A percentile compares a stretch with the other conserved stretches of the same genome.
Evolutionary conservation across 106 monocot genomes (phyloP).

Genomic region (Chionographis japonica): DNA sequence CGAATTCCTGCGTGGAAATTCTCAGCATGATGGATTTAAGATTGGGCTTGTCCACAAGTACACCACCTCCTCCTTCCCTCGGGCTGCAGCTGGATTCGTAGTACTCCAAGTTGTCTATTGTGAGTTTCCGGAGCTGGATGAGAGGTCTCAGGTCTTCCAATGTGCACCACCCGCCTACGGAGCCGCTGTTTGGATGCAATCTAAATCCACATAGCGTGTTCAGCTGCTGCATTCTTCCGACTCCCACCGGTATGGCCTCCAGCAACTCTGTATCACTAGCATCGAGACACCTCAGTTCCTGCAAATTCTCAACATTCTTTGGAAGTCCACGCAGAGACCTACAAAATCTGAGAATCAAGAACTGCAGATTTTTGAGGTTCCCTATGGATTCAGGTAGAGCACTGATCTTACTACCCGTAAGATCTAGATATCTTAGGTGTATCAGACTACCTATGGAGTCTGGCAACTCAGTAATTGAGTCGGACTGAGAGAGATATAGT

Average conservation of each 20-base stretch:
- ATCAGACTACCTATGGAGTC: slow-evolving; percentile 27
- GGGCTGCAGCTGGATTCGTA: neutral
- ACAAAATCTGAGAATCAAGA: slow-evolving; percentile 11
- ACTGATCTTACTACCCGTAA: too few relatives aligned
- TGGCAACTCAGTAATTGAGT: slow-evolving; percentile 20
- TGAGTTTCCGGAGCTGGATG: slow-evolving; percentile 21
- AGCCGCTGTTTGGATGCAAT: neutral
- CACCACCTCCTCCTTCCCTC: neutral
- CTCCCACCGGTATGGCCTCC: slow-evolving; percentile 19
- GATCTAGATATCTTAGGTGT: slow-evolving; percentile 34
- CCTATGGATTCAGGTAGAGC: slow-evolving; percentile 22
- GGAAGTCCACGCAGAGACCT: slow-evolving; percentile 25
- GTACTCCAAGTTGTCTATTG: slow-evolving; percentile 21
- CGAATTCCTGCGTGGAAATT: too few relatives aligned
- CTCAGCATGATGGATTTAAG: slow-evolving; percentile 16
- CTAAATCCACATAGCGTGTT: slow-evolving; percentile 23
- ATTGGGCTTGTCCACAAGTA: slow-evolving; percentile 16
- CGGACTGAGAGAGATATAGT: slow-evolving; percentile 18
- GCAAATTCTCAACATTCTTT: slow-evolving; percentile 7
- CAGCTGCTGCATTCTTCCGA: slow-evolving; percentile 23
- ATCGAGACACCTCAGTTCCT: slow-evolving; percentile 18
- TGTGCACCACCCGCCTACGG: slow-evolving; percentile 3
- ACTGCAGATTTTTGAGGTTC: slow-evolving; percentile 27
- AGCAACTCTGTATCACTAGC: slow-evolving; percentile 12
- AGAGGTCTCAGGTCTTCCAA: slow-evolving; percentile 27